Percentiles rank a stretch among this genome's conserved stretches.
phyloP scores from a whole-genome alignment of 768 basidiomycete genomes.

The Infundibulicybe gibba region DNA sequence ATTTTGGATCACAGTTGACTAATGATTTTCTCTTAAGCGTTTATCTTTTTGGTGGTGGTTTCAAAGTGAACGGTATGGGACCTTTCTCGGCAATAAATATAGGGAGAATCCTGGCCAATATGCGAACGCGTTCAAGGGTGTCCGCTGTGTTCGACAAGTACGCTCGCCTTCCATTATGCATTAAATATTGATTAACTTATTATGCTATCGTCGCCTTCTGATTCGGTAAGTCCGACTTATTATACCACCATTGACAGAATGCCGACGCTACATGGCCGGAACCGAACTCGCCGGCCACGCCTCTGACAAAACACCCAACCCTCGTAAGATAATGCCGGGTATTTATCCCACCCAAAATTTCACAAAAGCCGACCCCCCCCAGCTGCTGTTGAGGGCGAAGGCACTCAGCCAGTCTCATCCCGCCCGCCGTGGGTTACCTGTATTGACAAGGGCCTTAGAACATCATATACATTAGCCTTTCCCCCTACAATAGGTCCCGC shows the following conservation, averaged over 20 bases:
- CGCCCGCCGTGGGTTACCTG: no score
- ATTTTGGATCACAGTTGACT: conserved; percentile 26
- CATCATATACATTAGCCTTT: no score
- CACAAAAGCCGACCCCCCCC: background rate
- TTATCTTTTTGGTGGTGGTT: conserved; percentile 40
- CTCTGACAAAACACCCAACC: no score
- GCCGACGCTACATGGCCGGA: conserved; percentile 25
- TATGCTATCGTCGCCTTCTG: conserved; percentile 34
- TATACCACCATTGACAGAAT: background rate
- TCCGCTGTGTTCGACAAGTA: conserved; percentile 42
- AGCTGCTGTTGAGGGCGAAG: conserved; percentile 40
- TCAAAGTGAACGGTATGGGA: conserved; percentile 27
- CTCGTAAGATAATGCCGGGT: conserved; percentile 34
- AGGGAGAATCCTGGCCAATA: conserved; percentile 38
- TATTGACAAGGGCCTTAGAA: no score
- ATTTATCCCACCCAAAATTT: no score
- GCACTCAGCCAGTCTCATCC: no score
- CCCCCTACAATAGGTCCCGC: no score
- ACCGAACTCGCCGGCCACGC: conserved; percentile 46
- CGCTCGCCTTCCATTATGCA: conserved; percentile 1
- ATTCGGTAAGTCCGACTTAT: conserved; percentile 21
- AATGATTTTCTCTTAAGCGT: conserved; percentile 17
- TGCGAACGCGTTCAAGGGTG: conserved; percentile 42
- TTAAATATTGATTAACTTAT: background rate
- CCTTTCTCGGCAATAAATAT: conserved; percentile 33